phyloP scores from a whole-genome alignment of 352 stramenopile species.

The Globisporangium nunn region DNA sequence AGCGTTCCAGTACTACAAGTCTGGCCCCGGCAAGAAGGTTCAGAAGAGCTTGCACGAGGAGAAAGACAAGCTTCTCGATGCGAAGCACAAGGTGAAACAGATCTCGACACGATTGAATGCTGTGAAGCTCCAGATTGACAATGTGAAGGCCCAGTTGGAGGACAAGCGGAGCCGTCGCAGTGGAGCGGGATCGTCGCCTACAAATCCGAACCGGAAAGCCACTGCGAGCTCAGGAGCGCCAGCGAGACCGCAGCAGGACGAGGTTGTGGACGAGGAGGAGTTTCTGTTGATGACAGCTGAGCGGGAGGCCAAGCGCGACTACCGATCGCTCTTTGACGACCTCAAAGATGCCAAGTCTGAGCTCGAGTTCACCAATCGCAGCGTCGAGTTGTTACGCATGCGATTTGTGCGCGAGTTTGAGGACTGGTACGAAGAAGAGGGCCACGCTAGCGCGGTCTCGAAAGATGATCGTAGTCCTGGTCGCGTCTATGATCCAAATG shows the following conservation, averaged over 20 bases:
- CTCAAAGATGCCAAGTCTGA: constrained; percentile 75
- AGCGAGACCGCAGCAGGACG: constrained; percentile 24
- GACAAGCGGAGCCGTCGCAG: constrained; percentile 39
- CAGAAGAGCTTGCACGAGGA: constrained; percentile 50
- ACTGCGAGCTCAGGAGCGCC: neutral
- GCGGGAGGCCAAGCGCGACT: constrained; percentile 81
- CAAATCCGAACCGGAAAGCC: constrained; percentile 1
- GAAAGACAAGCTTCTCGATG: constrained; percentile 70
- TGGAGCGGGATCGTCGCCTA: constrained; percentile 3
- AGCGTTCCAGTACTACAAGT: constrained; percentile 65
- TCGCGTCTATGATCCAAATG: constrained; percentile 10
- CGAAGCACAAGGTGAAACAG: constrained; percentile 68
- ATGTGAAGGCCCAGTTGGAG: constrained; percentile 43
- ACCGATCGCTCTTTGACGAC: constrained; percentile 75
- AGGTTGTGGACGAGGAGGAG: constrained; percentile 91
- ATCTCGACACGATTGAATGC: constrained; percentile 69
- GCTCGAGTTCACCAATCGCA: constrained; percentile 55
- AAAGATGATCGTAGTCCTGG: constrained; percentile 23
- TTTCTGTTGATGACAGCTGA: constrained; percentile 84
- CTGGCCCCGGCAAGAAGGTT: constrained; percentile 49
- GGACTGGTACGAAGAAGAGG: constrained; percentile 68
- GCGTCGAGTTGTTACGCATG: constrained; percentile 70
- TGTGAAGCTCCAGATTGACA: constrained; percentile 74
- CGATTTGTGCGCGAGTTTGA: constrained; percentile 80
- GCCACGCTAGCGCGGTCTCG: constrained; percentile 21